Base-by-base conservation (phyloP, 73 alveolate species). In the Paramecium caudatum region DNA sequence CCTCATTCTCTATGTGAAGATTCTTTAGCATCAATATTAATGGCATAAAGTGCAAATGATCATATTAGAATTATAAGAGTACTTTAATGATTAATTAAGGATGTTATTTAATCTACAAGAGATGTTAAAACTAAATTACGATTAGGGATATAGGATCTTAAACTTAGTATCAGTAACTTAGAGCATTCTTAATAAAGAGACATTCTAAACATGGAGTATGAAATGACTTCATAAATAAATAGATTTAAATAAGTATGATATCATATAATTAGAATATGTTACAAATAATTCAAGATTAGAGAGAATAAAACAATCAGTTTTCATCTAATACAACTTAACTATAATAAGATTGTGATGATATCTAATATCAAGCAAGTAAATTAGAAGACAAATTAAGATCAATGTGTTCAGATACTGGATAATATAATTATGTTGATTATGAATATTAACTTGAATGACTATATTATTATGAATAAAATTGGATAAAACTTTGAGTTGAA, bases 401-500 rank as follows among this genome's bases (percentile, higher is more conserved):
- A 37, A 55, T 55, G 80, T 55, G 80, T 21, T 8, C 10, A 27
- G 30, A 55, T 9, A 55, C 80, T 27, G 80, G 80, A 55, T 21
- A 55, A 55, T 55, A 55, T 55, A 27, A 55, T 27, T 55, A 55
- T 55, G 27, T 55, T 23, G 80, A 55, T 55, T 55, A 55, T 55
- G 80, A 55, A 10, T 27, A 55, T 43, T 55, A 55, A 27, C 23
- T 55, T 55, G 46, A 55, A 55, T 55, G 80, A 55, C 80, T 55
- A 55, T 1, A 37, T 16, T 55, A 9, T 55, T 9, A 55, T 55
- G 80, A 37, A 55, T 25, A 63, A 93, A 92, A 82, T 94, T 27
- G 96, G 96, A 46, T 68, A 85, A 85, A 90, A 95, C 46, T 96
- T 90, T 61, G 61, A 94, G 94, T 85, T 96, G 10, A 90, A 92